These are phyloP conservation scores for Tetrahymena thermophila DNA, from an alignment of 73 alveolate genomes.

Conservation along the genomic window DNA sequence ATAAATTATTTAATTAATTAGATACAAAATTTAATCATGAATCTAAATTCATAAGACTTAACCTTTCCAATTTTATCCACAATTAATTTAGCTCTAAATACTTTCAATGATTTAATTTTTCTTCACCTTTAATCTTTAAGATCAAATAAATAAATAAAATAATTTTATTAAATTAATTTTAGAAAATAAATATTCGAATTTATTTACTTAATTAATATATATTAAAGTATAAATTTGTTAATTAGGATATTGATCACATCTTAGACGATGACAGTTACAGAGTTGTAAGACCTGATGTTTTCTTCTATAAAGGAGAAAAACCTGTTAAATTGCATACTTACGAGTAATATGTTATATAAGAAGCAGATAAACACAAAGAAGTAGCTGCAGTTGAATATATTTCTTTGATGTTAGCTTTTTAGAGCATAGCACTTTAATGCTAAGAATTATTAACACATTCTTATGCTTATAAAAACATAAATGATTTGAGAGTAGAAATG, in stretches of 20 bases:
- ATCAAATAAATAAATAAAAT: too few relatives aligned
- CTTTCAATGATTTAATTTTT: background rate
- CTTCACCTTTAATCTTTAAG: too few relatives aligned
- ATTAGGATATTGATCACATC: background rate
- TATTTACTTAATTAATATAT: too few relatives aligned
- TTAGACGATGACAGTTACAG: background rate
- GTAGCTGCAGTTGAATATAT: background rate
- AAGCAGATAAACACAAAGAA: background rate
- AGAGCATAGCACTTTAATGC: background rate
- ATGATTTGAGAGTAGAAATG: background rate
- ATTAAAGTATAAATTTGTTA: background rate
- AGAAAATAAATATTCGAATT: too few relatives aligned
- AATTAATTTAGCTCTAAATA: background rate
- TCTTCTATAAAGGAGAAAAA: background rate
- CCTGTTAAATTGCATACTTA: background rate
- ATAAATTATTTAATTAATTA: too few relatives aligned
- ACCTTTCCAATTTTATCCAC: background rate
- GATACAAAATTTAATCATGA: too few relatives aligned
- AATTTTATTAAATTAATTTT: too few relatives aligned
- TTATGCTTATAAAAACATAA: background rate
- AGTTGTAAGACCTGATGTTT: background rate
- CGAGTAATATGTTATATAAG: background rate
- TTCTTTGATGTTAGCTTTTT: background rate
- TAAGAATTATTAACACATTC: background rate
- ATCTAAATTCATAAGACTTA: background rate